Evolutionary conservation across 2,329 filamentous ascomycete species (phyloP).

Genomic region (Curvularia sp.): DNA sequence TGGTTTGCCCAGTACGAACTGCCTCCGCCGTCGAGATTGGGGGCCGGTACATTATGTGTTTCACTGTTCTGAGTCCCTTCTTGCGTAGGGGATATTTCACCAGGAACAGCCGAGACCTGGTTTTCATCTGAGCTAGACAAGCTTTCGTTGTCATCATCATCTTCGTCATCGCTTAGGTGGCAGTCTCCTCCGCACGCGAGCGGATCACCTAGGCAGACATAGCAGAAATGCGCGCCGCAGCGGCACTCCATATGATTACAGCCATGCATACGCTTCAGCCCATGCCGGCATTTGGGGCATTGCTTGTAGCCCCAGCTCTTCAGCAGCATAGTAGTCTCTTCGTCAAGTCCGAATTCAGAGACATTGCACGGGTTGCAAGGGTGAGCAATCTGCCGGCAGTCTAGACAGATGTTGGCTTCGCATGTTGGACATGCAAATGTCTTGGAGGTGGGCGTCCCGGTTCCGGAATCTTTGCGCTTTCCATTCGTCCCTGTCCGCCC

Average conservation of each 20-base stretch:
- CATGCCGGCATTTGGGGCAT: conserved; percentile 59
- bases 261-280: conserved; percentile 57
- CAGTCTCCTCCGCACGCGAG: conserved; percentile 41
- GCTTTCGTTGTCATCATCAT: conserved; percentile 28
- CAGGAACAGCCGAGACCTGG: neutral
- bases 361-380: conserved; percentile 45
- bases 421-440: conserved; percentile 56
- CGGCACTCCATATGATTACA: conserved; percentile 58
- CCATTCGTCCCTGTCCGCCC: conserved; percentile 17
- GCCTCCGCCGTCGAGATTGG: conserved; percentile 47
- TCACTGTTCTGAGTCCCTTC: neutral
- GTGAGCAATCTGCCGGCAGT: conserved; percentile 55
- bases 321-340: conserved; percentile 50
- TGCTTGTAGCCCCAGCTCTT: conserved; percentile 57
- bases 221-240: conserved; percentile 61
- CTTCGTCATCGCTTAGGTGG: conserved; percentile 32
- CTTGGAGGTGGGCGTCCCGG: conserved; percentile 31
- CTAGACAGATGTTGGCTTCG: conserved; percentile 51
- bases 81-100: neutral
- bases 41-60: neutral
- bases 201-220: conserved; percentile 50
- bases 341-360: conserved; percentile 41
- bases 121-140: conserved; percentile 12
- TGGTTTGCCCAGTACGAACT: conserved; percentile 39
- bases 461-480: conserved; percentile 37